Conservation (phyloP, 2,329 filamentous ascomycete genomes). For the Colletotrichum tamarilloi region DNA sequence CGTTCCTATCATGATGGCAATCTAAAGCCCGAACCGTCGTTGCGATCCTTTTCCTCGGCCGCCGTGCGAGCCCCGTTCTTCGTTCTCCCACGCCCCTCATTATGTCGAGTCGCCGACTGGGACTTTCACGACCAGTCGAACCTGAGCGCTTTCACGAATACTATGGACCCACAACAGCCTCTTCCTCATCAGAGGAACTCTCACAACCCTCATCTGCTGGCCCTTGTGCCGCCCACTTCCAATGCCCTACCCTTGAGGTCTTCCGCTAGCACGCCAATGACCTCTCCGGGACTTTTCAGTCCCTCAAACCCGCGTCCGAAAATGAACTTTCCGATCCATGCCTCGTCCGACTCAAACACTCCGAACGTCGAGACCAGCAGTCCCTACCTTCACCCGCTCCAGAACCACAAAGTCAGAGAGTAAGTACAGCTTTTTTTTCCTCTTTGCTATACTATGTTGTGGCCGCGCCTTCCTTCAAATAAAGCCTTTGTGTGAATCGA, state of each 20-base stretch:
- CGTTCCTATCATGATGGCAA: constrained; percentile 18
- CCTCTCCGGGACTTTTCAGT: constrained; percentile 72
- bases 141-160: constrained; percentile 2
- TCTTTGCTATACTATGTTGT: not conserved
- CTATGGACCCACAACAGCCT: constrained; percentile 29
- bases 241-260: constrained; percentile 58
- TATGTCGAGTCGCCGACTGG: constrained; percentile 36
- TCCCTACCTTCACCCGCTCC: constrained; percentile 76
- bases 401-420: constrained; percentile 81
- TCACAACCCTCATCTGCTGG: constrained; percentile 31
- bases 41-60: constrained; percentile 26
- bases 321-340: constrained; percentile 50
- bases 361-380: constrained; percentile 62
- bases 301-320: constrained; percentile 57
- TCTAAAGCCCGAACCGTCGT: constrained; percentile 16
- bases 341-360: constrained; percentile 65
- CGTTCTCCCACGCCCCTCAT: constrained; percentile 28
- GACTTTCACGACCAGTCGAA: constrained; percentile 26
- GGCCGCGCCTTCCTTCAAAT: not conserved
- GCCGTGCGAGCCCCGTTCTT: constrained; percentile 34
- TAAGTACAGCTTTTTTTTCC: constrained; percentile 57
- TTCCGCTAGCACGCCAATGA: constrained; percentile 67
- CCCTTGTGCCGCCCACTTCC: constrained; percentile 43
- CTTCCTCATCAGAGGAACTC: constrained; percentile 21
- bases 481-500: not conserved